These are phyloP conservation scores for Pseudogymnoascus destructans DNA, from an alignment of 2,329 filamentous ascomycete genomes.

Conservation along the genomic window DNA sequence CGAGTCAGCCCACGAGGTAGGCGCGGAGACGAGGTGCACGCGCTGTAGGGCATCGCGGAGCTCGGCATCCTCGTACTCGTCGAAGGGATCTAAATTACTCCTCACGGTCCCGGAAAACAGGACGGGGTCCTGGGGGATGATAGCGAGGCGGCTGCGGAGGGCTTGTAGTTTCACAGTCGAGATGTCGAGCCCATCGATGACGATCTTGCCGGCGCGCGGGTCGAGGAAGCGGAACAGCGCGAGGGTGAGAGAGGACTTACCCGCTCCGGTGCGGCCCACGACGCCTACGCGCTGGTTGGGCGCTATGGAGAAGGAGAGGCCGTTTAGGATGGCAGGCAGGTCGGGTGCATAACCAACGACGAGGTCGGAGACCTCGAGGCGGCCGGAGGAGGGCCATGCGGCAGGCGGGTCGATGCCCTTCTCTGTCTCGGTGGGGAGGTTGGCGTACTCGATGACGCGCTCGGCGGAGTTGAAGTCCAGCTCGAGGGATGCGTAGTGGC, in stretches of 20 bases:
- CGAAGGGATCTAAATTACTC: constrained; percentile 65
- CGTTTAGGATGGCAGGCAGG: constrained; percentile 56
- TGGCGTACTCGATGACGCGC: constrained; percentile 61
- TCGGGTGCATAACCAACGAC: constrained; percentile 60
- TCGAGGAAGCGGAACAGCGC: constrained; percentile 70
- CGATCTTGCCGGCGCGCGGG: constrained; percentile 48
- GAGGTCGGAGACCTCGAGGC: constrained; percentile 59
- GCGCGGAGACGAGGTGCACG: constrained; percentile 43
- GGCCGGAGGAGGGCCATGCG: constrained; percentile 62
- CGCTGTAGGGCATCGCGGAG: constrained; percentile 56
- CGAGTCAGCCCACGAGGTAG: constrained; percentile 23
- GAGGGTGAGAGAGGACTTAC: constrained; percentile 63
- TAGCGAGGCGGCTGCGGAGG: constrained; percentile 60
- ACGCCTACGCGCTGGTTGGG: constrained; percentile 61
- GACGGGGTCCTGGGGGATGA: constrained; percentile 74
- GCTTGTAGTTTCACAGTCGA: constrained; percentile 57
- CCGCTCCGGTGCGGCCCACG: constrained; percentile 64
- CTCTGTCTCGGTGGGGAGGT: constrained; percentile 53
- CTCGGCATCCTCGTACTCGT: constrained; percentile 53
- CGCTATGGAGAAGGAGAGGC: constrained; percentile 52
- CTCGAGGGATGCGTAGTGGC: constrained; percentile 57
- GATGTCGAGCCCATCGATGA: constrained; percentile 63
- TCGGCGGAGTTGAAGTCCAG: constrained; percentile 70
- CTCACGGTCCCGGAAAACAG: constrained; percentile 69
- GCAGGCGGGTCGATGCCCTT: constrained; percentile 49